A percentile compares a stretch with the other conserved stretches of the same genome.
Conservation (phyloP, 768 basidiomycete species). For the Boletellus emodensis region DNA sequence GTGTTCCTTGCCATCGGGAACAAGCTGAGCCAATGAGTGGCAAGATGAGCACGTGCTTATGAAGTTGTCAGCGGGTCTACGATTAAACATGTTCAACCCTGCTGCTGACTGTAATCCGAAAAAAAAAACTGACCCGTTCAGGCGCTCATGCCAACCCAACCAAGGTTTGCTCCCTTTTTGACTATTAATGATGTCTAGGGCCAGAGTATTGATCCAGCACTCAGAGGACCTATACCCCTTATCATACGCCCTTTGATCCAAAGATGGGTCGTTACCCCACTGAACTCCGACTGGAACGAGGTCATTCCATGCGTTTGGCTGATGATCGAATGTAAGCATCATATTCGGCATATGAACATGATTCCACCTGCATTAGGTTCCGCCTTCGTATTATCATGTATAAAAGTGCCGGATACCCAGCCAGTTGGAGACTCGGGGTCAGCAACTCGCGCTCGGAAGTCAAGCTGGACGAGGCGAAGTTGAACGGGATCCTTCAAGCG, state of each 20-base stretch:
- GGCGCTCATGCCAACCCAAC: neutral
- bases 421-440: neutral
- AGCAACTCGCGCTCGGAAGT: neutral
- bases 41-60: neutral
- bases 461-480: conserved; percentile 1
- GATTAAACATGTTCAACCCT: neutral
- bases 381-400: neutral
- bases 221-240: neutral
- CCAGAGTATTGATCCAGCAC: neutral
- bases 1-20: neutral
- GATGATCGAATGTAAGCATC: neutral
- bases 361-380: neutral
- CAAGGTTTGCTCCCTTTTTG: neutral
- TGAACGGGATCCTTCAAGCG: too few species aligned
- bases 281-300: conserved; percentile 1
- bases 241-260: neutral
- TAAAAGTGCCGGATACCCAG: conserved; percentile 1
- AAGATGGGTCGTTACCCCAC: conserved; percentile 3
- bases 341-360: neutral
- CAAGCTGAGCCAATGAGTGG: neutral
- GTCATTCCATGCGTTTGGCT: neutral
- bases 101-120: neutral
- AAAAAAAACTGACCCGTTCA: neutral
- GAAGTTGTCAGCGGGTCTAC: neutral
- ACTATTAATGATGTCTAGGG: neutral